Percentiles rank a stretch among this genome's conserved stretches.
Evolutionary conservation across 139 green algal genomes (phyloP).

Genomic region (Coelastrella sp.): DNA sequence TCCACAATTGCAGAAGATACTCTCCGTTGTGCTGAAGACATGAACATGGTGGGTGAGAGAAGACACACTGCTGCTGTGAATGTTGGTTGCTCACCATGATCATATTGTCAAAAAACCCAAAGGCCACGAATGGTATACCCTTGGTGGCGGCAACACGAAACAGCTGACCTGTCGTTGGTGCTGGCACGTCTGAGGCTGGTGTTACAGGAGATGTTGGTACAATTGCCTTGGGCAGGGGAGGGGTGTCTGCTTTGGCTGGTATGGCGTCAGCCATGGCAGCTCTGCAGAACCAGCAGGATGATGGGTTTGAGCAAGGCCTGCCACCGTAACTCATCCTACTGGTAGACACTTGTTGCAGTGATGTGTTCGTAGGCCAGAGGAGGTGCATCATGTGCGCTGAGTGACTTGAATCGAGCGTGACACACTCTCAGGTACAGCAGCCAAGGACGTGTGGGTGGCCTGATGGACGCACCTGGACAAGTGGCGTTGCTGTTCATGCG

Average conservation of each 20-base stretch:
- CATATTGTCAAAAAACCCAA: conserved; percentile 50
- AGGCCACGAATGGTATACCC: conserved; percentile 48
- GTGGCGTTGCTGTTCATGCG: neutral
- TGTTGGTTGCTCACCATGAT: conserved; percentile 38
- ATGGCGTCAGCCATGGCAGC: neutral
- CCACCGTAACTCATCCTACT: neutral
- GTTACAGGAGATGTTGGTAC: neutral
- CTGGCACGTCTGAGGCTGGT: neutral
- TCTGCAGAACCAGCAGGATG: no score
- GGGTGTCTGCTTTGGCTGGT: neutral
- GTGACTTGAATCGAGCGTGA: no score
- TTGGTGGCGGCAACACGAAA: conserved; percentile 12
- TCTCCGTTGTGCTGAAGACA: no score
- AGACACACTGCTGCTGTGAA: neutral
- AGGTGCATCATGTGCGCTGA: no score
- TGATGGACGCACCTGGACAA: neutral
- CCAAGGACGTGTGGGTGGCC: no score
- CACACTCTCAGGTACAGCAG: no score
- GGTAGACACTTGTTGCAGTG: no score
- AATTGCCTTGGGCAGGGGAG: neutral
- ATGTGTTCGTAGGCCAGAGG: no score
- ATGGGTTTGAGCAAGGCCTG: neutral
- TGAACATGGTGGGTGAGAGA: neutral
- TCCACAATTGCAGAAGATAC: no score
- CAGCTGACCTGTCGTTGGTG: conserved; percentile 19